Base-by-base conservation (phyloP, 306 rosid species). In the Cicer cuneatum region DNA sequence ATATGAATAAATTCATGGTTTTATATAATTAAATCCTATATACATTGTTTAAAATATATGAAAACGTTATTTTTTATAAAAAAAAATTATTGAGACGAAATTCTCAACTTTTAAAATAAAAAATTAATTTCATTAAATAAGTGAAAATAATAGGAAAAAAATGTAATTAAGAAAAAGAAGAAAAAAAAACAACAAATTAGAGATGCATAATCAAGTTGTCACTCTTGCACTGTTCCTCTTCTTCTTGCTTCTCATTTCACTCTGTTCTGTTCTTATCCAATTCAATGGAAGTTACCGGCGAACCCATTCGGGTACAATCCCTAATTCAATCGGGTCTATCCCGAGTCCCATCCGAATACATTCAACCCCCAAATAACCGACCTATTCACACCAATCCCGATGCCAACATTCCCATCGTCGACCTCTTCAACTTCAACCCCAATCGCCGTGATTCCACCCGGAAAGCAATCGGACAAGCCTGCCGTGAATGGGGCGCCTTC, bases 401-500 rank as follows among this genome's bases (percentile, higher is more conserved):
- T 1, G 15, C 38, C 33, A 46, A 19, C 46, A 33, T 91, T 8
- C 98, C 98, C 0, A 38, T 53, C 2, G 61, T 94, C 82, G 60
- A 86, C 74, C 81, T 94, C 6, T 78, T 12, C 40, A 59, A 71
- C 1, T 87, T 88, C 66, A 88, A 87, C 77, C 85, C 91, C 62
- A 54, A 39, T 33, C 83, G 5, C 8, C 73, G 69, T 15, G 49
- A 45, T 11, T 49, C 89, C 0, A 73, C 85, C 80, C 85, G 73
- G 1, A 66, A 75, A 5, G 39, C 86, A 33, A 81, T 91, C 77
- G 76, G 52, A 6, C 52, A 66, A 10, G 98, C 92, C 69, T 91
- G 91, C 78, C 65, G 75, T 0, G 82, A 88, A 77, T 94, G 96
- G 96, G 96, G 98, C 43, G 96, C 89, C 67, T 94, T 94, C 80